These are phyloP conservation scores for Corniculantispora saksenae DNA, from an alignment of 2,329 filamentous ascomycete species.

Conservation along the genomic window DNA sequence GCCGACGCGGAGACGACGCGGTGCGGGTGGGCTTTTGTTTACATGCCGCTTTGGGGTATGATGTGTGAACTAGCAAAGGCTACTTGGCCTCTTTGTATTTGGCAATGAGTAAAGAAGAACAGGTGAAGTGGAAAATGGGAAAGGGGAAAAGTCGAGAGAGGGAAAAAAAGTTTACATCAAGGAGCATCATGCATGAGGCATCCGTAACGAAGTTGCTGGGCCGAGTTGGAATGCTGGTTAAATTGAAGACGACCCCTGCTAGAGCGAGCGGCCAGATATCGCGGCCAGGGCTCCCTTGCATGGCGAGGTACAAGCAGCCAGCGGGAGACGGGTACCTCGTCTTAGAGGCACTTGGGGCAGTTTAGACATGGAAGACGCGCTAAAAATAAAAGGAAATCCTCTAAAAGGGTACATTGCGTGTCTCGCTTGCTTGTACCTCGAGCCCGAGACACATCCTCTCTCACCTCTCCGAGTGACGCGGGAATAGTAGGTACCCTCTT, in stretches of 20 bases:
- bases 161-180: background rate
- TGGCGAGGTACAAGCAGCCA: background rate
- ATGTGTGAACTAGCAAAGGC: slow-evolving; percentile 14
- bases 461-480: background rate
- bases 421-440: slow-evolving; percentile 1
- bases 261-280: slow-evolving; percentile 14
- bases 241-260: slow-evolving; percentile 14
- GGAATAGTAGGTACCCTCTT: slow-evolving; percentile 1
- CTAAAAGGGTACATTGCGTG: slow-evolving; percentile 5
- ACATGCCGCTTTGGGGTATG: slow-evolving; percentile 14
- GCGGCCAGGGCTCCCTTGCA: slow-evolving; percentile 7
- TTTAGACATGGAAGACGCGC: background rate
- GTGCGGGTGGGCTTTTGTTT: slow-evolving; percentile 17
- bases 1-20: slow-evolving; percentile 14
- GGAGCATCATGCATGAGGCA: background rate
- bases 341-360: slow-evolving; percentile 8
- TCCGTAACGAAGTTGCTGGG: background rate
- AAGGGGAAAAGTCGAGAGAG: background rate
- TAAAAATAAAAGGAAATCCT: slow-evolving; percentile 1
- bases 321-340: slow-evolving; percentile 10
- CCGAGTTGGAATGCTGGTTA: slow-evolving; percentile 8
- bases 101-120: no score
- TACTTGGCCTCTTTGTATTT: background rate
- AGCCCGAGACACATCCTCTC: background rate
- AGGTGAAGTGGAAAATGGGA: background rate